Evolutionary conservation across 495 filamentous ascomycete species (phyloP), one percentile per base, ranked within the genome.

Genomic region (Xylaria longipes): DNA sequence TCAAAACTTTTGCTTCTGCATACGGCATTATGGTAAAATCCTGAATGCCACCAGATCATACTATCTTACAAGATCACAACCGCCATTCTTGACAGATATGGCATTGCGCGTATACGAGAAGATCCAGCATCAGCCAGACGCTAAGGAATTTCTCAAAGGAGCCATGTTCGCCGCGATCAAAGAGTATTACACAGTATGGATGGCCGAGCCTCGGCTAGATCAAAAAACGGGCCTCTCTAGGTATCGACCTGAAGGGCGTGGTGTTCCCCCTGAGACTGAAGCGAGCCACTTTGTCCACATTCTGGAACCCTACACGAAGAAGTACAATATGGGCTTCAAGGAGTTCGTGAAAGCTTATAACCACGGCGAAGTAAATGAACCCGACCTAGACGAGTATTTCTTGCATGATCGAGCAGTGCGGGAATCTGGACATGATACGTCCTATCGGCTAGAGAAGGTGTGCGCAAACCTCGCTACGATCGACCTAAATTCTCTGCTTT

Each of bases 71-170:
- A 91, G 96, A 64, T 96, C 97, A 0, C 96, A 99, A 81, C 96
- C 96, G 1, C 97, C 96, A 25, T 98, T 99, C 83, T 84, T 99
- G 57, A 98, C 97, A 31, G 97, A 98, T 82, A 97, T 99, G 93
- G 94, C 97, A 7, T 84, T 98, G 60, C 90, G 92, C 33, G 92
- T 94, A 4, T 98, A 94, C 76, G 92, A 97, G 68, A 90, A 90
- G 69, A 98, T 97, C 72, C 91, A 91, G 82, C 88, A 91, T 70
- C 92, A 97, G 73, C 89, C 90, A 0, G 91, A 87, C 52, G 87
- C 94, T 3, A 70, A 87, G 41, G 93, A 97, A 0, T 97, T 97
- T 79, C 86, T 99, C 66, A 86, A 87, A 17, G 87, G 86, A 25
- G 89, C 94, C 3, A 91, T 92, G 17, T 86, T 97, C 11, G 96